Evolutionary conservation across 371 early-diverging fungal genomes (phyloP), one percentile per base, ranked within the genome.

Genomic region (Apophysomyces trapeziformis): DNA sequence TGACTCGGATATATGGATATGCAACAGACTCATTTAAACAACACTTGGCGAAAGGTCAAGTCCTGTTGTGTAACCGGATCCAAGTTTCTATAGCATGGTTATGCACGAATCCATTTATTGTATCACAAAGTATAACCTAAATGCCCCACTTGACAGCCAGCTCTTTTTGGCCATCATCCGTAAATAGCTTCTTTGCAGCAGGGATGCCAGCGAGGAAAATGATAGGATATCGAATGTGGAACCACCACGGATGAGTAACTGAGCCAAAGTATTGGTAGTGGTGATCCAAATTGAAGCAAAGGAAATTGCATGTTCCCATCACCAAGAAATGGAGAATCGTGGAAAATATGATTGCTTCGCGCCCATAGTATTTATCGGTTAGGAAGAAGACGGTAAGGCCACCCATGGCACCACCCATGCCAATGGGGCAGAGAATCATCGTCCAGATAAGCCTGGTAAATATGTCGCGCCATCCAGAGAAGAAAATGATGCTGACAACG

Each of bases 401-500:
- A 9, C 58, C 59, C 59, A 58, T 65, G 2, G 45, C 58, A 9
- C 46, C 46, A 8, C 37, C 58, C 58, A 47, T 66, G 11, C 66
- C 66, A 47, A 60, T 66, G n/a, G 66, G 59, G 39, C 66, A 66
- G 16, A 66, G 36, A 26, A 66, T 37, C 66, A 66, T 66, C 11
- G 60, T 66, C 60, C 66, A 66, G 36, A 38, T 35, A 36, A 66
- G 56, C 16, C 47, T 66, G 16, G 36, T 60, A 16, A 35, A 45
- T 4, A 66, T 47, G 13, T 66, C 66, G 5, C 56, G 36, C 13
- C 45, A 46, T 7, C 60, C 66, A 18, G 60, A 60, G 37, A 60
- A 66, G 14, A 47, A 66, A 9, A 66, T 9, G 1, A 66, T 66
- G 18, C 60, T 44, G 36, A 66, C 18, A 7, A 60, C 37, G 11